Evolutionary conservation across 176 grass and related monocot genomes (phyloP).

Genomic region (Rhynchospora breviuscula): DNA sequence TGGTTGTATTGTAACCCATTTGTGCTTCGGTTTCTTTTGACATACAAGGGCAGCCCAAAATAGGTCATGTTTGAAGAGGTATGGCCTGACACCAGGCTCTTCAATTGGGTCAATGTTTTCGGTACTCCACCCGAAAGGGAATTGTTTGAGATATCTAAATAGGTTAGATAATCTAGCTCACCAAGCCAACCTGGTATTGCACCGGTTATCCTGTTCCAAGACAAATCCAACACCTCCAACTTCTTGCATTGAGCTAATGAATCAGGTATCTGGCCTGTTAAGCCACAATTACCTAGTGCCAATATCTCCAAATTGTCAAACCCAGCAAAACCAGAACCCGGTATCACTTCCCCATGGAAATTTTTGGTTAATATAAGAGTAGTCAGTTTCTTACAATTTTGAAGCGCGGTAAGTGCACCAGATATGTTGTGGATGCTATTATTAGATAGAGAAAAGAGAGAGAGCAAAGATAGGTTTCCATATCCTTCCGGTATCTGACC

Average conservation of each 20-base stretch:
- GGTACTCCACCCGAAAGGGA: slow-evolving; percentile 65
- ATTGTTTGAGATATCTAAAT: slow-evolving; percentile 93
- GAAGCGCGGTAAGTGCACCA: slow-evolving; percentile 37
- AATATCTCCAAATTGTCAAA: slow-evolving; percentile 69
- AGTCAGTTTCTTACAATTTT: slow-evolving; percentile 56
- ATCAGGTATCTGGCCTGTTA: slow-evolving; percentile 52
- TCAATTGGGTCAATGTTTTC: slow-evolving; percentile 59
- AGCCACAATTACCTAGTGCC: slow-evolving; percentile 68
- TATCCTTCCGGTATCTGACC: slow-evolving; percentile 53
- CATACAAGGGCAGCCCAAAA: slow-evolving; percentile 67
- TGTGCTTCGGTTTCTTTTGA: slow-evolving; percentile 79
- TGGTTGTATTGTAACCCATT: slow-evolving; percentile 83
- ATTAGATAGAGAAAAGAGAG: slow-evolving; percentile 76
- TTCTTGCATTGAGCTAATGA: slow-evolving; percentile 65
- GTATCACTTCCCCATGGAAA: slow-evolving; percentile 69
- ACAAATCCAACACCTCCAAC: slow-evolving; percentile 90
- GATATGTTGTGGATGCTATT: slow-evolving; percentile 84
- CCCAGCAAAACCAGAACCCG: slow-evolving; percentile 10
- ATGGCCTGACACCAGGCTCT: slow-evolving; percentile 49
- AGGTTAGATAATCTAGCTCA: slow-evolving; percentile 57
- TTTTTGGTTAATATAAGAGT: slow-evolving; percentile 87
- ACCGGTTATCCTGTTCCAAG: slow-evolving; percentile 77
- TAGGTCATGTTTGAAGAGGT: slow-evolving; percentile 29
- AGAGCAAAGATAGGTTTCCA: slow-evolving; percentile 41
- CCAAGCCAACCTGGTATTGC: slow-evolving; percentile 51